These are phyloP conservation scores for Macrolepiota dolichaula DNA, from an alignment of 768 basidiomycete genomes.

Conservation along the genomic window DNA sequence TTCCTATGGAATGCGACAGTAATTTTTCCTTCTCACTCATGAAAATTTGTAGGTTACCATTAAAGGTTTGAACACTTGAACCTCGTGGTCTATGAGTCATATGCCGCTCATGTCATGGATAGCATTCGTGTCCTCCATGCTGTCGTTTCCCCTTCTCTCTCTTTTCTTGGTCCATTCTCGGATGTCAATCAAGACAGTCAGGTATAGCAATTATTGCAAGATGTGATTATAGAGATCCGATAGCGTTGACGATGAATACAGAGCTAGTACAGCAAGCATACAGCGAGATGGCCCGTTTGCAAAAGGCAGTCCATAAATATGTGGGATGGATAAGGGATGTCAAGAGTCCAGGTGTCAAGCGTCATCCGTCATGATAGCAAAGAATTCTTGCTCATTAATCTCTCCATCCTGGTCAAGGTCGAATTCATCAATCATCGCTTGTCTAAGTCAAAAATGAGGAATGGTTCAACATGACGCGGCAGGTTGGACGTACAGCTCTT, in stretches of 20 bases:
- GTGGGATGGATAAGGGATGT: neutral
- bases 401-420: slow-evolving; percentile 98
- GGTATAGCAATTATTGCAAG: slow-evolving; percentile 2
- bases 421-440: slow-evolving; percentile 99
- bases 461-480: neutral
- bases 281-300: neutral
- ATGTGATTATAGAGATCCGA: slow-evolving; percentile 5
- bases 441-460: slow-evolving; percentile 43
- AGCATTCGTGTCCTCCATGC: neutral
- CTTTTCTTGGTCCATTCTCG: neutral
- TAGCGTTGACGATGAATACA: slow-evolving; percentile 9
- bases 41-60: neutral
- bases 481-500: slow-evolving; percentile 77
- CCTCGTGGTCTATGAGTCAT: neutral
- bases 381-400: slow-evolving; percentile 95
- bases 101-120: neutral
- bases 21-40: neutral
- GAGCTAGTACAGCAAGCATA: slow-evolving; percentile 8
- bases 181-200: neutral
- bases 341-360: slow-evolving; percentile 34
- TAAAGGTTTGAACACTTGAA: neutral
- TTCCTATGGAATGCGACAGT: neutral
- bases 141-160: neutral
- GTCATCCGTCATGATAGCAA: slow-evolving; percentile 96
- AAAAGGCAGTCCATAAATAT: neutral